Base-by-base conservation (phyloP, 2,329 filamentous ascomycete genomes). In the Ceratocystis cubensis region DNA sequence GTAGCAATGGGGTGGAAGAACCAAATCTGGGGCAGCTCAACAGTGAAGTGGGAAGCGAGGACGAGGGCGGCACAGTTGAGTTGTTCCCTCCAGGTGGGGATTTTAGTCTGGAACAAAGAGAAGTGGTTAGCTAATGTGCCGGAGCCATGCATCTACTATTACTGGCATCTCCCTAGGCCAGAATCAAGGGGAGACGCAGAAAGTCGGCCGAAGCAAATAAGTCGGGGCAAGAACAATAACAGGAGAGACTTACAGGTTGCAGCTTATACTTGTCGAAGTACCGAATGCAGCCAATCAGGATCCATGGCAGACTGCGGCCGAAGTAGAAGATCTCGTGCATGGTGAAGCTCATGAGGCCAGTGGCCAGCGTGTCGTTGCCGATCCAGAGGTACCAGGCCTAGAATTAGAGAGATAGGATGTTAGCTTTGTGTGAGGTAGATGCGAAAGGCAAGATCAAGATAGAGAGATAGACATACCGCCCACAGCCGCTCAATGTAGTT, bases 1-100 rank as follows among this genome's bases (percentile, higher is more conserved):
- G 92, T 90, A 67, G 93, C 93, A 81, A 96, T 85, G 37, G 94
- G 94, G 80, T 99, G 94, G 84, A 99, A 99, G 72, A 97, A 84
- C 93, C 93, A 97, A 76, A 97, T 97, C 78, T 97, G 94, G 69
- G 94, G 94, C 46, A 99, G 84, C 78, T 99, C 94, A 76, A 96
- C 94, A 71, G 94, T 97, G 78, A 97, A 96, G 77, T 99, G 94
- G 75, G 87, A 92, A 73, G 97, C 80, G 70, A 99, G 88, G 70
- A 99, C 94, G 71, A 96, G 86, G 75, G 85, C 86, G 68, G 94
- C 92, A 79, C 94, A 99, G 74, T 92, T 85, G 85, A 90, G 96
- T 78, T 99, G 94, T 77, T 99, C 94, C 74, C 85, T 88, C 65
- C 88, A 81, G n/a, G 91, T 96, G 8, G 94, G 94, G 57, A 96